These are phyloP conservation scores for Kalanchoe fedtschenkoi DNA, from an alignment of 164 flowering plant genomes.

Conservation along the genomic window DNA sequence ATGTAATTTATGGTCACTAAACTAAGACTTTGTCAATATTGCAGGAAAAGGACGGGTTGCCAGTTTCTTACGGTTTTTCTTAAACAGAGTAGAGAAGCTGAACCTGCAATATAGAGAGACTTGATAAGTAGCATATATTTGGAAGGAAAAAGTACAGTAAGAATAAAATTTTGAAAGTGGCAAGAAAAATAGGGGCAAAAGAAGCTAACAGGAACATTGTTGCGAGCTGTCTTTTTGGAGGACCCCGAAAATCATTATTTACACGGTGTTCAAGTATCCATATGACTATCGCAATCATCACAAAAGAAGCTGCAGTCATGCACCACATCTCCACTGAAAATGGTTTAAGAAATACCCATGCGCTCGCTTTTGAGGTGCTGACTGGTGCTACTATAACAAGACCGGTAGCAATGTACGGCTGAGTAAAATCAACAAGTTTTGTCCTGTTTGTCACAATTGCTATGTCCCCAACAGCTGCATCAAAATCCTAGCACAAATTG, in stretches of 20 bases:
- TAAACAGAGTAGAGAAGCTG: slow-evolving; percentile 78
- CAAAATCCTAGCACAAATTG: slow-evolving; percentile 34
- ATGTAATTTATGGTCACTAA: too few species aligned
- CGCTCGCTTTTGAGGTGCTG: slow-evolving; percentile 28
- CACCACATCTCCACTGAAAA: slow-evolving; percentile 70
- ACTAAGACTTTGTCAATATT: too few species aligned
- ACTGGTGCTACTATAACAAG: slow-evolving; percentile 64
- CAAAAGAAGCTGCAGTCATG: slow-evolving; percentile 46
- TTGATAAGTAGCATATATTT: neutral
- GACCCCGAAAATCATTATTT: slow-evolving; percentile 68
- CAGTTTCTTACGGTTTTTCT: slow-evolving; percentile 50
- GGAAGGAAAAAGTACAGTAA: neutral
- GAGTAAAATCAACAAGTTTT: slow-evolving; percentile 63
- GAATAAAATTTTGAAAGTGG: neutral
- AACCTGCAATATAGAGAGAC: slow-evolving; percentile 45
- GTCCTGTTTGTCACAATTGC: slow-evolving; percentile 62
- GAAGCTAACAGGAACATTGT: slow-evolving; percentile 52
- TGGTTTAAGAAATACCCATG: slow-evolving; percentile 79
- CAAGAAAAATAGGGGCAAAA: neutral
- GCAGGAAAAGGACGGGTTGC: neutral
- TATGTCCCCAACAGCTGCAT: slow-evolving; percentile 80
- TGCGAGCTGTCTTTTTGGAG: slow-evolving; percentile 55
- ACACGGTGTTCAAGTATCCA: slow-evolving; percentile 84
- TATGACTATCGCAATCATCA: slow-evolving; percentile 55
- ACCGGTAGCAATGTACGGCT: slow-evolving; percentile 62